Evolutionary conservation across 768 basidiomycete species (phyloP).

Genomic region (Xerocomus brunneocitrinus): DNA sequence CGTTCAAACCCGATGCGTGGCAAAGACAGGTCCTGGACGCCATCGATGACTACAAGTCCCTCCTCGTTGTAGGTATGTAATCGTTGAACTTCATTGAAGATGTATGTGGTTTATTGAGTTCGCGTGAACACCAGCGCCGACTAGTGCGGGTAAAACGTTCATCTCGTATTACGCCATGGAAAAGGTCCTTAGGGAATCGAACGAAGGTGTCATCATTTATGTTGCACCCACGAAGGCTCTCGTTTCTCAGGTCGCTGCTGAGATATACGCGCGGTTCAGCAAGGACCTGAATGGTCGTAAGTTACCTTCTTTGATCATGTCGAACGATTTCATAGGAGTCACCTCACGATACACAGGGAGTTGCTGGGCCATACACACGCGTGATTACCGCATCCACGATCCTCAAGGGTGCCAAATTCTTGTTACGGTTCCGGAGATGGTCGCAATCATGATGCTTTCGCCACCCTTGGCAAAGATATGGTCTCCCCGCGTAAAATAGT

Average conservation of each 20-base stretch:
- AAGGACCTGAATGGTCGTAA: conserved; percentile 47
- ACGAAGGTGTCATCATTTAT: conserved; percentile 67
- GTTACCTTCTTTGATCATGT: conserved; percentile 14
- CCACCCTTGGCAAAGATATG: conserved; percentile 57
- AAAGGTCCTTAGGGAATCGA: conserved; percentile 53
- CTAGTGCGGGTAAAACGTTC: conserved; percentile 73
- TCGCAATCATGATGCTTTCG: conserved; percentile 65
- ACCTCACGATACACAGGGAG: conserved; percentile 36
- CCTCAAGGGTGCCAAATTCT: conserved; percentile 67
- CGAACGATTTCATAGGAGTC: neutral
- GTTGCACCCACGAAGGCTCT: conserved; percentile 74
- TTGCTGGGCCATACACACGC: conserved; percentile 62
- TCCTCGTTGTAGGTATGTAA: conserved; percentile 58
- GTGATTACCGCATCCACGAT: conserved; percentile 59
- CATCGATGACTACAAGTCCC: conserved; percentile 53
- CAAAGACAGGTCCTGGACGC: conserved; percentile 62
- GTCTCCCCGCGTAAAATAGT: conserved; percentile 62
- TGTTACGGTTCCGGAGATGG: conserved; percentile 68
- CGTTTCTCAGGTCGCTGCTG: conserved; percentile 67
- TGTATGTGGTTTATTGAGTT: neutral
- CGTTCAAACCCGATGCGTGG: conserved; percentile 69
- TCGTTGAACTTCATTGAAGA: neutral
- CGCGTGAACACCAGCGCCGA: conserved; percentile 44
- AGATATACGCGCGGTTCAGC: conserved; percentile 66
- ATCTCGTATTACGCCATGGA: conserved; percentile 80